phyloP scores from a whole-genome alignment of 2,329 filamentous ascomycete genomes.

The Hymenoscyphus infarciens region DNA sequence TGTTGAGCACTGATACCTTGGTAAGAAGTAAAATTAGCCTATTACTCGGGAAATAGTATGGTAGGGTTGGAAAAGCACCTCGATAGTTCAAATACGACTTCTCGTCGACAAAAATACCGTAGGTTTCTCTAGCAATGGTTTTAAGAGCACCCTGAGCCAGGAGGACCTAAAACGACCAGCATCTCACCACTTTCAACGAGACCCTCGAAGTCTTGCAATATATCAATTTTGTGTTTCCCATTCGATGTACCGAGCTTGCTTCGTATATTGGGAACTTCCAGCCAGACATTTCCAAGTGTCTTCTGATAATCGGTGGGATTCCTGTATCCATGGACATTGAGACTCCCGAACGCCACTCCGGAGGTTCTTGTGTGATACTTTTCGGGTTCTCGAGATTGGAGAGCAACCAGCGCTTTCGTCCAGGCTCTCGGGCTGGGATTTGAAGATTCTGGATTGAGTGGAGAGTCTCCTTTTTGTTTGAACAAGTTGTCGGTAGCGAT shows the following conservation, averaged over 20 bases:
- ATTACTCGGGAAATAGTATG: too few species aligned
- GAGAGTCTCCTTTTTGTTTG: background rate
- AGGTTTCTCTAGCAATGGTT: constrained; percentile 48
- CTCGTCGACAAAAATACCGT: constrained; percentile 51
- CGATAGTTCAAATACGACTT: constrained; percentile 56
- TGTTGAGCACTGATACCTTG: background rate
- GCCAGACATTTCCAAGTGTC: constrained; percentile 56
- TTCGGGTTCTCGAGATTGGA: background rate
- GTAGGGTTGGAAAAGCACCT: constrained; percentile 37
- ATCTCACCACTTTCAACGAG: constrained; percentile 60
- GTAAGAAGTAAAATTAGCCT: constrained; percentile 5
- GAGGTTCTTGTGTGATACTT: background rate
- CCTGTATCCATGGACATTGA: constrained; percentile 66
- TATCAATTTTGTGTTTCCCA: constrained; percentile 45
- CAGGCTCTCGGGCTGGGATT: constrained; percentile 1
- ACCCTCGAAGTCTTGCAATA: constrained; percentile 61
- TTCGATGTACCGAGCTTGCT: constrained; percentile 39
- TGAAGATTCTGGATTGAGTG: background rate
- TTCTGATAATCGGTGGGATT: constrained; percentile 66
- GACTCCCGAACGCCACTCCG: constrained; percentile 50
- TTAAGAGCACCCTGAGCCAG: constrained; percentile 59
- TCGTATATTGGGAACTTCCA: constrained; percentile 39
- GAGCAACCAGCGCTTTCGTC: constrained; percentile 2
- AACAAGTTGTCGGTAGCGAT: constrained; percentile 3
- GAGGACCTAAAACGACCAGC: constrained; percentile 62